These are phyloP conservation scores for Petunia axillaris DNA, from an alignment of 257 asterid genomes.

Conservation along the genomic window DNA sequence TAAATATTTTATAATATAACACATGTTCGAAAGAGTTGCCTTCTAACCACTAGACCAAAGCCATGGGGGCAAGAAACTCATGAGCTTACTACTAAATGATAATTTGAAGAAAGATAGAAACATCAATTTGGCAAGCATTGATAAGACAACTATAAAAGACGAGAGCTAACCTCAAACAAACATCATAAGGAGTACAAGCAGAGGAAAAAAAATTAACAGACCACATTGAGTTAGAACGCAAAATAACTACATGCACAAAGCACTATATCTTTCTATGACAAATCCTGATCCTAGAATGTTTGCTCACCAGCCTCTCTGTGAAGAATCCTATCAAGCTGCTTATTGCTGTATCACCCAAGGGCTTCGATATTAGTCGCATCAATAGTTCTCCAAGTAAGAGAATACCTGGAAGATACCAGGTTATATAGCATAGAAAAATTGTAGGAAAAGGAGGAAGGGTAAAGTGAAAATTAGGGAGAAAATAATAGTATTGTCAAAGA, in stretches of 20 bases:
- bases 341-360: slow-evolving; percentile 57
- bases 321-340: slow-evolving; percentile 81
- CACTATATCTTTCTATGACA: background rate
- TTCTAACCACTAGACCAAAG: too few species aligned
- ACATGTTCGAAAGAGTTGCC: too few species aligned
- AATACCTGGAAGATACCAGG: slow-evolving; percentile 59
- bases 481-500: slow-evolving; percentile 3
- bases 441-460: background rate
- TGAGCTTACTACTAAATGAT: too few species aligned
- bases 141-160: too few species aligned
- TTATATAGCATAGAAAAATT: slow-evolving; percentile 9
- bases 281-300: slow-evolving; percentile 21
- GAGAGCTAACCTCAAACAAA: background rate
- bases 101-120: too few species aligned
- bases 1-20: too few species aligned
- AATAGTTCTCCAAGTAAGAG: slow-evolving; percentile 80
- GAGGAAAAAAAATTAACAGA: background rate
- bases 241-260: background rate
- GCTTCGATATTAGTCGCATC: slow-evolving; percentile 57
- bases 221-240: background rate
- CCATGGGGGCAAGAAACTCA: too few species aligned
- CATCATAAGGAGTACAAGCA: background rate
- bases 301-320: slow-evolving; percentile 85
- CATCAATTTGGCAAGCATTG: too few species aligned
- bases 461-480: background rate